Percentiles rank a stretch among this genome's conserved stretches.
Conservation (phyloP, 2,329 filamentous ascomycete species). For the Ceratocystis lukuohia region DNA sequence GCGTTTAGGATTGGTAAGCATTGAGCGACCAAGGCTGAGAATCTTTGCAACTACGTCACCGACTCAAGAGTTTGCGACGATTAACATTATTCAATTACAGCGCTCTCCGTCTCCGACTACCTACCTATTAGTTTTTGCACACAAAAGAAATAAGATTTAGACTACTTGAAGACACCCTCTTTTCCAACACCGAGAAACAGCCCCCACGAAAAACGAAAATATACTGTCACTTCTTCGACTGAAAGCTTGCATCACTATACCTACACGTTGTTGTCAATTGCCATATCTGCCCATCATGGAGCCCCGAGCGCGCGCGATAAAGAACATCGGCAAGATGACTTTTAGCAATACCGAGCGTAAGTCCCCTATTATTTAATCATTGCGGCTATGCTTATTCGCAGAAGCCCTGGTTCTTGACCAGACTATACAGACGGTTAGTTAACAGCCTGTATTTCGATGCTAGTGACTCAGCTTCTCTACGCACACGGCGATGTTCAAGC, state of each 20-base stretch:
- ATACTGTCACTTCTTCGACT: neutral
- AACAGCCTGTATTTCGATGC: no score
- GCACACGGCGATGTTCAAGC: conserved; percentile 66
- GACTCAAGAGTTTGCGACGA: neutral
- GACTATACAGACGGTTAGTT: no score
- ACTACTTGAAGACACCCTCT: neutral
- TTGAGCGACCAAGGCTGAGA: conserved; percentile 2
- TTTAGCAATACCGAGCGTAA: conserved; percentile 59
- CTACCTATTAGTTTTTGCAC: neutral
- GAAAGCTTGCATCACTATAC: neutral
- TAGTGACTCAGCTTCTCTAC: conserved; percentile 62
- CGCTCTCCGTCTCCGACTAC: neutral
- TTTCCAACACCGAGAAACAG: neutral
- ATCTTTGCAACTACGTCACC: conserved; percentile 9
- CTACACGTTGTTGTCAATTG: neutral
- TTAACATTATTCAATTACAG: neutral
- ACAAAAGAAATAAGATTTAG: neutral
- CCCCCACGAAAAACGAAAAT: neutral
- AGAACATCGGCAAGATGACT: conserved; percentile 73
- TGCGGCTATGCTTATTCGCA: neutral
- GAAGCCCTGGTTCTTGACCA: neutral
- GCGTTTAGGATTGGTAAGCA: neutral
- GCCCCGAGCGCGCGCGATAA: conserved; percentile 61
- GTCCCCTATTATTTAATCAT: conserved; percentile 24
- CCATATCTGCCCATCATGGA: conserved; percentile 43